Evolutionary conservation across 1,284 basidiomycete species (phyloP), one percentile per base, ranked within the genome.

Genomic region (Naganishia albida): DNA sequence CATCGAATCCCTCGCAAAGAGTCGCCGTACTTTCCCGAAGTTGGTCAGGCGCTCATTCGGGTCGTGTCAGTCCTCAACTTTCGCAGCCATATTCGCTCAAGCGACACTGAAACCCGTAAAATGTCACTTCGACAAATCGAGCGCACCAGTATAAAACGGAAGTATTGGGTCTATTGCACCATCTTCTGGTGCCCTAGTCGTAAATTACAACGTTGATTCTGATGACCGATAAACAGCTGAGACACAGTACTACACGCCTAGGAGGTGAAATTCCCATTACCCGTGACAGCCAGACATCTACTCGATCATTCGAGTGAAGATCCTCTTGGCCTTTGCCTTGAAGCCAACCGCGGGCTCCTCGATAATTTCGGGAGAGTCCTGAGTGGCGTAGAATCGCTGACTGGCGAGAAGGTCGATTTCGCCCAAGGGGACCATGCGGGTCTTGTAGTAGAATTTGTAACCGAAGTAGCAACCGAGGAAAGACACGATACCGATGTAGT

Each of bases 381-480:
- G 46, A 7, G 34, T 25, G n/a, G 57, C 57, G 46, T 60, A 60
- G 57, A 60, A 60, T 7, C 57, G 57, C 15, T 60, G 30, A 50
- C 57, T 60, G 34, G 57, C 57, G 12, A 26, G 46, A 15, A 60
- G 25, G 42, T 60, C 57, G 38, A 60, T 60, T 7, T 60, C 57
- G 7, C 46, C 48, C 16, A 60, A 46, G 46, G n/a, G 34, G n/a
- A 60, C 57, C 6, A 60, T 46, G n/a, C 34, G 34, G 46, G 57
- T 60, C 46, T 60, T 60, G 34, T 49, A 34, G 46, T 60, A 60
- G 46, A 60, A 28, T 20, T 60, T 60, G 46, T 60, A 60, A 46
- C 57, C 57, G n/a, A 60, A 50, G 46, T 60, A 60, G 57, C 57
- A 60, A 6, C 57, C 57, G 4, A 34, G 26, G 57, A 60, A 60